A percentile compares a stretch with the other conserved stretches of the same genome.
Evolutionary conservation across 2,329 filamentous ascomycete genomes (phyloP).

Genomic region (Calonectria hongkongensis): DNA sequence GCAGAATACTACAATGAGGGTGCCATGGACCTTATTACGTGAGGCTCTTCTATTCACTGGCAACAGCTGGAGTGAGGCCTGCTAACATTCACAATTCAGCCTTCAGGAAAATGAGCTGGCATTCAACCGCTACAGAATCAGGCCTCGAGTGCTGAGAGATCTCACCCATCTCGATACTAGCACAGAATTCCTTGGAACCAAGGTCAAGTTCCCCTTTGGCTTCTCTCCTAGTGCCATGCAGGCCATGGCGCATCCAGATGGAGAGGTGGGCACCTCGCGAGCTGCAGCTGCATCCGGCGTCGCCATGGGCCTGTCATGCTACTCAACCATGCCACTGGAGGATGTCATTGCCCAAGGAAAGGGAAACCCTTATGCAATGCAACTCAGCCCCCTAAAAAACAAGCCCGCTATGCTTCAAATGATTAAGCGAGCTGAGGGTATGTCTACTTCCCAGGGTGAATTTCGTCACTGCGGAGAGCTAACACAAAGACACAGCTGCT

Average conservation of each 20-base stretch:
- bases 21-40: conserved; percentile 37
- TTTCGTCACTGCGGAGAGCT: background rate
- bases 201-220: conserved; percentile 38
- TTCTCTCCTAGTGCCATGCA: conserved; percentile 40
- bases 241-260: conserved; percentile 30
- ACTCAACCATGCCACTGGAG: conserved; percentile 31
- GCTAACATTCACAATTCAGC: conserved; percentile 28
- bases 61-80: background rate
- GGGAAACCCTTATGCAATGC: conserved; percentile 37
- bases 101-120: conserved; percentile 40
- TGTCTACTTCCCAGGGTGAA: background rate
- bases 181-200: conserved; percentile 35
- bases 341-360: conserved; percentile 41
- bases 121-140: conserved; percentile 38
- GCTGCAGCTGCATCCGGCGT: conserved; percentile 19
- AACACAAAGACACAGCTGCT: conserved; percentile 20
- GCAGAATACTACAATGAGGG: conserved; percentile 38
- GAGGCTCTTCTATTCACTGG: background rate
- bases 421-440: conserved; percentile 39
- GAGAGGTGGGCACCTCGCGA: conserved; percentile 33
- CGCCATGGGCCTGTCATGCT: conserved; percentile 30
- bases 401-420: conserved; percentile 31
- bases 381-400: conserved; percentile 38
- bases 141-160: conserved; percentile 38
- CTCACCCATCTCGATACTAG: conserved; percentile 32